Base-by-base conservation (phyloP, 2,329 filamentous ascomycete species). In the Thelonectria rubi region DNA sequence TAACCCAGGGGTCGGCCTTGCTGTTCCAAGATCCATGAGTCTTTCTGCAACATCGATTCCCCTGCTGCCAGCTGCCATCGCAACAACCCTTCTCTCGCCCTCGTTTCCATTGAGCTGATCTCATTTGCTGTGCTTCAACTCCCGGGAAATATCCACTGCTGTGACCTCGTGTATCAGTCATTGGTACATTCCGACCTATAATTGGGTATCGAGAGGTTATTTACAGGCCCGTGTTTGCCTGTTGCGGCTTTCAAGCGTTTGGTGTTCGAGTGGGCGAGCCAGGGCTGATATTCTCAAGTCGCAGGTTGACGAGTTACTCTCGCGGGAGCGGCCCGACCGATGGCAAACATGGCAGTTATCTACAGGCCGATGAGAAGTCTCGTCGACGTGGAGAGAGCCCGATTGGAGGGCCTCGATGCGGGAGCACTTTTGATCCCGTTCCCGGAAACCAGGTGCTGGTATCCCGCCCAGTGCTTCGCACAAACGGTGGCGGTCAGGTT, bases 401-500 rank as follows among this genome's bases (percentile, higher is more conserved):
- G 24, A 26, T 34, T 53, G 49, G 42, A 48, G n/a, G 43, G 51
- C 62, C 60, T 69, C 64, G 67, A 67, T 30, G n/a, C 58, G 65
- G 62, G 37, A 58, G 57, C 45, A 26, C 47, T 55, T 45, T 21
- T 59, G 51, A 55, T 40, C 60, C 50, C 65, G 66, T 51, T 60
- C 55, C 62, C 58, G 50, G 66, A 60, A 46, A 26, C 43, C 43
- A 10, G 46, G 24, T 46, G 42, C 40, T 50, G 49, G 56, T 46
- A 43, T 12, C 17, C 48, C 39, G 37, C 34, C 34, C 5, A 11
- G 34, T 37, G 6, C 34, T 37, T 37, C 11, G 15, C 39, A 43
- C 67, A 70, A 69, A 67, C 64, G 51, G 24, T 17, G 61, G 56
- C 60, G 55, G 24, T 14, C 49, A 48, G 30, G 60, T 55, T 68